Evolutionary conservation across 2,329 filamentous ascomycete species (phyloP), one percentile per base, ranked within the genome.

Genomic region (Beauveria rudraprayagi): DNA sequence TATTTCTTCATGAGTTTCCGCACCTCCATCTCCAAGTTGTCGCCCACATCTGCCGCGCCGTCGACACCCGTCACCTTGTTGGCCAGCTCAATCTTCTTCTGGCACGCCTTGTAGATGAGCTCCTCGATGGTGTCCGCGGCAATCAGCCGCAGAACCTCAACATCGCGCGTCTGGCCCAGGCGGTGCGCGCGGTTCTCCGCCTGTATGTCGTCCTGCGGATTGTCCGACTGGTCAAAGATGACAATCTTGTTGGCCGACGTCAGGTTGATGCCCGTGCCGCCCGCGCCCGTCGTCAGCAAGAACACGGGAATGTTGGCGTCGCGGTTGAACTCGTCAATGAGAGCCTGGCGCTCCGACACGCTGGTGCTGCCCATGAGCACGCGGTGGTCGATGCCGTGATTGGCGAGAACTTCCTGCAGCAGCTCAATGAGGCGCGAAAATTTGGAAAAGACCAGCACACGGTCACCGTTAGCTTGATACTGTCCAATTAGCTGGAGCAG

Each of bases 171-270:
- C 77, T 99, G 94, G 0, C 94, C 94, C 9, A 99, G 90, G 16
- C 94, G 88, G 75, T 99, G 94, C 0, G 94, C 94, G 19, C 94
- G 87, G 72, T 99, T 97, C 78, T 97, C 94, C 0, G 94, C 94
- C 73, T 99, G 94, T n/a, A 96, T 87, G 70, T 99, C 94, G 67
- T 97, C 93, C 71, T 99, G 94, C 0, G 94, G 94, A 68, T 99
- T 99, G 77, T 97, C 96, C n/a, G 88, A 91, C 65, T 90, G 89
- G 74, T 99, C 94, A 72, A 97, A 97, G 69, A 99, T 94, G 74
- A 99, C 85, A 67, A 99, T 93, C 75, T 97, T 97, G 78, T 97
- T 97, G 5, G 94, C 94, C 41, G 89, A 90, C 8, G 93, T 94
- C 60, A 99, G 77, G 73, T 99, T 99, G 77, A 99, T 95, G 46